Evolutionary conservation across 257 asterid genomes (phyloP).

Genomic region (Plantago ovata): DNA sequence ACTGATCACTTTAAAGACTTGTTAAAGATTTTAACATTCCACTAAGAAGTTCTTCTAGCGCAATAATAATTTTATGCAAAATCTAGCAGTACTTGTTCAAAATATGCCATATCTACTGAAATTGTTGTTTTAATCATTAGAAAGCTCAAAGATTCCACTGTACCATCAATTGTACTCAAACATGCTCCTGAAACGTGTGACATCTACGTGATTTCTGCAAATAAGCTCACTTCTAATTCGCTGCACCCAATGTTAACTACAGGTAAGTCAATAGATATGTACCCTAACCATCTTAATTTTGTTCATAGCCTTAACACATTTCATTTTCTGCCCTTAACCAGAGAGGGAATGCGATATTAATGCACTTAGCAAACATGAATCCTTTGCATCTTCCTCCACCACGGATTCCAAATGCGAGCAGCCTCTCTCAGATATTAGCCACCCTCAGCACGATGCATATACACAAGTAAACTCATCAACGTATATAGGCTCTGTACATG

Average conservation of each 20-base stretch:
- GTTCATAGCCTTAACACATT: constrained; percentile 11
- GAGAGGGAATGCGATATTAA: constrained; percentile 31
- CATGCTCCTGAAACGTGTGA: constrained; percentile 61
- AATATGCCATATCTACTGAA: constrained; percentile 8
- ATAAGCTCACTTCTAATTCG: constrained; percentile 48
- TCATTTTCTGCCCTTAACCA: constrained; percentile 23
- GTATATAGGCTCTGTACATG: constrained; percentile 18
- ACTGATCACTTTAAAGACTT: too few relatives aligned
- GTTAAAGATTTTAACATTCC: neutral
- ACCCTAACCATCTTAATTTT: neutral
- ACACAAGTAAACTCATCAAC: constrained; percentile 20
- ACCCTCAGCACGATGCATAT: constrained; percentile 28
- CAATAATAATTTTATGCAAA: neutral
- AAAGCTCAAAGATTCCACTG: constrained; percentile 48
- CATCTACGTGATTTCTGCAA: constrained; percentile 52
- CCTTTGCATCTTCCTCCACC: constrained; percentile 37
- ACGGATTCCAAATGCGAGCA: constrained; percentile 29
- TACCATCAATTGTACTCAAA: constrained; percentile 65
- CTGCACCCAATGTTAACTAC: constrained; percentile 33
- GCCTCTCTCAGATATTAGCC: constrained; percentile 29
- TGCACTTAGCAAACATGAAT: constrained; percentile 24
- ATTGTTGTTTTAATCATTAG: constrained; percentile 33
- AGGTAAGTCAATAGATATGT: constrained; percentile 38
- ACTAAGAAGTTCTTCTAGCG: constrained; percentile 2
- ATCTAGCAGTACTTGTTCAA: constrained; percentile 14